These are phyloP conservation scores for Chlorella variabilis DNA, from an alignment of 163 green algal species.

Conservation along the genomic window DNA sequence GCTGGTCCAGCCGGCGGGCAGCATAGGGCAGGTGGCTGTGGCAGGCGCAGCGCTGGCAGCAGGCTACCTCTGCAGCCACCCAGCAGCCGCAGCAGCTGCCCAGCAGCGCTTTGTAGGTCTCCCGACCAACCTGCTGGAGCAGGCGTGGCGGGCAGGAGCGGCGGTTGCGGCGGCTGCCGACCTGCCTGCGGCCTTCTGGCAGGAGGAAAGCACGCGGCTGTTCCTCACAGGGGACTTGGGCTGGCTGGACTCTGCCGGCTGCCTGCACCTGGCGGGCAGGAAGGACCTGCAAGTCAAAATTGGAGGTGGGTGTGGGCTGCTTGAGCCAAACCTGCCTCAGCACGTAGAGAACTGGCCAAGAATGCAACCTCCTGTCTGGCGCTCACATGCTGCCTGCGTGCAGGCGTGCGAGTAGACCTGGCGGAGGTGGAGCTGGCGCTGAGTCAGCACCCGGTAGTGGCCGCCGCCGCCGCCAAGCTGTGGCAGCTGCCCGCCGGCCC, in stretches of 20 bases:
- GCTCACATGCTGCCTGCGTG: too few species aligned
- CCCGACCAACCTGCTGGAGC: background rate
- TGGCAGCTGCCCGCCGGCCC: conserved; percentile 39
- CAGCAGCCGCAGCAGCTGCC: background rate
- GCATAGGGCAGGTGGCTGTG: conserved; percentile 57
- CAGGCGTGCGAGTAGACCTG: conserved; percentile 55
- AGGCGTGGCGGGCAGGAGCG: background rate
- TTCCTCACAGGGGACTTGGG: conserved; percentile 62
- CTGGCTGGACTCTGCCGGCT: conserved; percentile 22
- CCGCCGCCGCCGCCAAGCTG: conserved; percentile 36
- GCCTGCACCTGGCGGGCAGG: conserved; percentile 49
- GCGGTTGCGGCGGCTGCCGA: background rate
- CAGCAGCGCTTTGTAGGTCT: conserved; percentile 20
- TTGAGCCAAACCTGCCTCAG: too few species aligned
- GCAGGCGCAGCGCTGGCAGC: conserved; percentile 49
- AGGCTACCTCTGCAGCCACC: conserved; percentile 42
- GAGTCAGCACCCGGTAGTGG: conserved; percentile 26
- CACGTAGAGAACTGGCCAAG: background rate
- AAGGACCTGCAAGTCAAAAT: conserved; percentile 64
- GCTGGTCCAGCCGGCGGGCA: background rate
- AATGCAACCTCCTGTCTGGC: too few species aligned
- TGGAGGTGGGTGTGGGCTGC: conserved; percentile 23
- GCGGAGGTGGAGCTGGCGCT: conserved; percentile 53
- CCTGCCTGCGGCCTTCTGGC: background rate
- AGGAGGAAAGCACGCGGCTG: conserved; percentile 4